Evolutionary conservation across 108 stramenopile species (phyloP).

Genomic region (Conticribra weissflogii): DNA sequence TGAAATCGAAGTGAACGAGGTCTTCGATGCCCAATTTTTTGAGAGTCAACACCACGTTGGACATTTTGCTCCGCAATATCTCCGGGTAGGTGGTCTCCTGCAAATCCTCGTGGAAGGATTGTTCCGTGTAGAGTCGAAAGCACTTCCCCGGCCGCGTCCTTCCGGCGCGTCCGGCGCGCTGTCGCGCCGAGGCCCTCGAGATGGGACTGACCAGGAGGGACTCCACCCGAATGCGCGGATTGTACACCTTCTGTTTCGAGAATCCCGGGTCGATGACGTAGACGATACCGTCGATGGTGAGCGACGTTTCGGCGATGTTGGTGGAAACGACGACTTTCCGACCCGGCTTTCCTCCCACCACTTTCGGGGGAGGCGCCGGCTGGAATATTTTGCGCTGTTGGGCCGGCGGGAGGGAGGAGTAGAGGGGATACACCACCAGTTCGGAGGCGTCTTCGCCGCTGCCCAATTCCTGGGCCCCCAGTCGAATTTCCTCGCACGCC

Average conservation of each 20-base stretch:
- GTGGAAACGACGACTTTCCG: constrained; percentile 98
- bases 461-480: constrained; percentile 65
- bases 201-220: constrained; percentile 98
- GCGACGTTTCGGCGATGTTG: constrained; percentile 98
- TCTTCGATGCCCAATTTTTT: constrained; percentile 98
- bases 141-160: constrained; percentile 99
- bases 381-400: constrained; percentile 95
- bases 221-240: constrained; percentile 98
- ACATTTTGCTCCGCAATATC: constrained; percentile 94
- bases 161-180: constrained; percentile 95
- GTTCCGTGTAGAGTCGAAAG: constrained; percentile 98
- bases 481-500: constrained; percentile 92
- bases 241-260: constrained; percentile 99
- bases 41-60: constrained; percentile 94
- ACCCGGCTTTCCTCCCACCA: constrained; percentile 94
- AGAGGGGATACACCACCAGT: constrained; percentile 95
- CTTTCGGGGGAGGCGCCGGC: constrained; percentile 82
- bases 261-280: constrained; percentile 99
- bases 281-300: constrained; percentile 99
- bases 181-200: constrained; percentile 94
- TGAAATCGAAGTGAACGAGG: constrained; percentile 99
- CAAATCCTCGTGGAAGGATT: constrained; percentile 94
- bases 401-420: constrained; percentile 95
- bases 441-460: constrained; percentile 78
- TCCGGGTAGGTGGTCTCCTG: constrained; percentile 99